Conservation (phyloP, 2,329 filamentous ascomycete genomes). For the Mycosphaerella arachidis region DNA sequence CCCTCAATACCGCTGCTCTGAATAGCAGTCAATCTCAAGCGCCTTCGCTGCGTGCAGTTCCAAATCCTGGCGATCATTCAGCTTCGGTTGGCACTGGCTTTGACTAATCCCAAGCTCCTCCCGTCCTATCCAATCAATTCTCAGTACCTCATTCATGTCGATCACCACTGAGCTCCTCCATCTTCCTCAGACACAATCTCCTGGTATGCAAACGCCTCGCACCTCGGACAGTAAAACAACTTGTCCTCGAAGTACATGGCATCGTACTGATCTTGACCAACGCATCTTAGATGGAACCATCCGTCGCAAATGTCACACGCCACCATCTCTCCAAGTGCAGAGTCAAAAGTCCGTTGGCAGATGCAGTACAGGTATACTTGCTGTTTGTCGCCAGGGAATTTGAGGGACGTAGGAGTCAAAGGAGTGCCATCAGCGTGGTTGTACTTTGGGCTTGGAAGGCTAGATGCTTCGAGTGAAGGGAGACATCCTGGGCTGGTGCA, state of each 20-base stretch:
- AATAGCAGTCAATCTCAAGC: background rate
- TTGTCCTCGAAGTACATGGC: background rate
- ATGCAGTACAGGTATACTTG: background rate
- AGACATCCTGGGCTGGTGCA: no score
- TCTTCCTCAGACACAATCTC: background rate
- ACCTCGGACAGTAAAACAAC: slow-evolving; percentile 2
- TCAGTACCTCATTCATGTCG: background rate
- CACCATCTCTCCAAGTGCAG: slow-evolving; percentile 3
- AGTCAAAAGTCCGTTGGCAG: slow-evolving; percentile 1
- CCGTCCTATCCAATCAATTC: background rate
- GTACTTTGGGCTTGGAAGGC: no score
- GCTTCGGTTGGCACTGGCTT: background rate
- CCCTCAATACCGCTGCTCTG: background rate
- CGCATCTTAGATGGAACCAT: slow-evolving; percentile 5
- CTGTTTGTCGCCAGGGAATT: background rate
- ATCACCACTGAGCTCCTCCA: background rate
- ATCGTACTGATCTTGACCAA: slow-evolving; percentile 1
- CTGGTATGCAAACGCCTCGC: slow-evolving; percentile 1
- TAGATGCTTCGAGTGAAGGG: no score
- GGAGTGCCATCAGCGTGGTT: no score
- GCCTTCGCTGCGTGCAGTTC: background rate
- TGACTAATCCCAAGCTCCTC: no score
- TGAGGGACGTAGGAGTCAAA: background rate
- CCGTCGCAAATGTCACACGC: slow-evolving; percentile 1
- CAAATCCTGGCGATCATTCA: background rate